These are phyloP conservation scores for Cerrena zonata DNA, from an alignment of 1,284 basidiomycete genomes.

Conservation along the genomic window DNA sequence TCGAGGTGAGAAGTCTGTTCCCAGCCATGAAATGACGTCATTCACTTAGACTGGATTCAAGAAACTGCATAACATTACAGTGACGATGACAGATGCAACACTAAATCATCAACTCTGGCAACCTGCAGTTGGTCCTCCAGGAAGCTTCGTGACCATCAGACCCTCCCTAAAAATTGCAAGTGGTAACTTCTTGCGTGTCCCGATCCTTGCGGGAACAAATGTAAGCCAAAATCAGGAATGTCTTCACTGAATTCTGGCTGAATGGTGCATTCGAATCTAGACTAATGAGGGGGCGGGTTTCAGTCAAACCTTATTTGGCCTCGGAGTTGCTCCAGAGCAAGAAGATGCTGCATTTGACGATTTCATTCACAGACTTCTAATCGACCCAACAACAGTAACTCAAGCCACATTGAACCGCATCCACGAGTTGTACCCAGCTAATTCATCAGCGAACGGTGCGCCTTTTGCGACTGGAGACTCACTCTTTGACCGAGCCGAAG, in stretches of 20 bases:
- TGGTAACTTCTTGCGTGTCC: constrained; percentile 50
- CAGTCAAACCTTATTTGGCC: constrained; percentile 31
- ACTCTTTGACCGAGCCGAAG: constrained; percentile 47
- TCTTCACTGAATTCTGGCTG: neutral
- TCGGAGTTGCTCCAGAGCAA: constrained; percentile 31
- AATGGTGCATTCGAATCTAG: too few species aligned
- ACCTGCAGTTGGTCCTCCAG: constrained; percentile 46
- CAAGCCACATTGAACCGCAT: constrained; percentile 34
- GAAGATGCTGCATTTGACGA: constrained; percentile 38
- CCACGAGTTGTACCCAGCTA: constrained; percentile 39
- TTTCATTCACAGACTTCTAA: constrained; percentile 42
- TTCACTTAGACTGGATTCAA: too few species aligned
- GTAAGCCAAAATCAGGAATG: constrained; percentile 35
- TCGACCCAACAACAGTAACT: constrained; percentile 46
- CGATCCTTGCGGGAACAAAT: constrained; percentile 51
- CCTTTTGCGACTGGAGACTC: constrained; percentile 55
- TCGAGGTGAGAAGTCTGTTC: constrained; percentile 38
- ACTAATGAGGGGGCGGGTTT: constrained; percentile 49
- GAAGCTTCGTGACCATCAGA: constrained; percentile 44
- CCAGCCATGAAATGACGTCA: too few species aligned
- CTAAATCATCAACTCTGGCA: constrained; percentile 56
- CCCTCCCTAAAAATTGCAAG: constrained; percentile 43
- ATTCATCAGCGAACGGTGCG: constrained; percentile 40
- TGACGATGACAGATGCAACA: constrained; percentile 38
- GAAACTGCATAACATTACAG: constrained; percentile 43